Evolutionary conservation across 1,139 yeast species (phyloP).

Genomic region (Spathaspora sp.): DNA sequence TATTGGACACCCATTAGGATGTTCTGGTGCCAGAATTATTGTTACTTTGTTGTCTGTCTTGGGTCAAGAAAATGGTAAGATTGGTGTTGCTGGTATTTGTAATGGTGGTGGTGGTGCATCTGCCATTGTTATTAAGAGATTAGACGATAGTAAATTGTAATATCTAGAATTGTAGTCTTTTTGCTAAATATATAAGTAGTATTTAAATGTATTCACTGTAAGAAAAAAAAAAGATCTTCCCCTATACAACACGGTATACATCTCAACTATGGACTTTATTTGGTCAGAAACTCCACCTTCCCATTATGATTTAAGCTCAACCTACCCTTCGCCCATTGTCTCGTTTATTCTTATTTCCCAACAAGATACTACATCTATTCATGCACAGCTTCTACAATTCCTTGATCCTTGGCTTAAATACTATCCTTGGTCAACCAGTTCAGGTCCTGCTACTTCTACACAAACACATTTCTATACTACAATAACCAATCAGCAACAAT

Average conservation of each 20-base stretch:
- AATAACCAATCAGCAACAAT: constrained; percentile 1
- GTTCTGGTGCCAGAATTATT: constrained; percentile 94
- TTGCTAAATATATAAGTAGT: constrained; percentile 4
- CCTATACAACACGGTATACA: not conserved
- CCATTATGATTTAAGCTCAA: not conserved
- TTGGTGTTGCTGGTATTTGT: constrained; percentile 94
- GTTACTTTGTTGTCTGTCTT: constrained; percentile 79
- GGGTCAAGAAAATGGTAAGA: constrained; percentile 78
- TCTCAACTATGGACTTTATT: not conserved
- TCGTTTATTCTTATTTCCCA: not conserved
- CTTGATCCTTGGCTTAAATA: constrained; percentile 10
- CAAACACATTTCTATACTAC: constrained; percentile 6
- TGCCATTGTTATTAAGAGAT: constrained; percentile 28
- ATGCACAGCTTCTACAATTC: constrained; percentile 4
- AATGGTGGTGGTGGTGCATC: constrained; percentile 99
- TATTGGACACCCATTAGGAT: constrained; percentile 94
- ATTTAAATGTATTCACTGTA: no score
- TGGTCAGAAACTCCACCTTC: not conserved
- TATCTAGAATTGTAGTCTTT: not conserved
- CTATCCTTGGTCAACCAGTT: constrained; percentile 14
- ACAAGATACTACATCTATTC: not conserved
- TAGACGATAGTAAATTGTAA: constrained; percentile 30
- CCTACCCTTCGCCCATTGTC: not conserved
- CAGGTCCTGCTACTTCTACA: constrained; percentile 7
- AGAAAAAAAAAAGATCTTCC: not conserved